Base-by-base conservation (phyloP, 345 rosid species). In the Syzygium aqueum region DNA sequence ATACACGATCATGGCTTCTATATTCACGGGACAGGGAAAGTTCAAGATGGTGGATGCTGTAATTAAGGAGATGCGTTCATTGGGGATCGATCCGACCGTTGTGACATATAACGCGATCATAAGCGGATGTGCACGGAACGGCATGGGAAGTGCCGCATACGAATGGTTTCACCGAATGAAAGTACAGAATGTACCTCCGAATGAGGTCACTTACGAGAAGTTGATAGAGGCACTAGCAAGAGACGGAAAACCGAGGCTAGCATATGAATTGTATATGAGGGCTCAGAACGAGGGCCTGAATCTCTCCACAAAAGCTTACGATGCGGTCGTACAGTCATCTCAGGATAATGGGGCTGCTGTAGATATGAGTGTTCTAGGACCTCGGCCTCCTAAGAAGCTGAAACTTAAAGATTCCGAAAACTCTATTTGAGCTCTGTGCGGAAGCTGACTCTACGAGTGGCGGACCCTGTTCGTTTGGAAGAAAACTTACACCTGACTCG, bases 91-190 rank as follows among this genome's bases (percentile, higher is more conserved):
- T 89, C 97, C 98, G 33, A 96, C 97, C 2, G 97, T 97, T 67
- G 95, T 97, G 88, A 97, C 99, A 52, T 96, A 95, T 88, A 97
- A 97, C 59, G 99, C 99, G 19, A 91, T 96, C 67, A 94, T 97
- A 88, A 97, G 97, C 28, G 92, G 88, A 3, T 97, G 98, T 17
- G 94, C 93, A 14, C 91, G 91, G 65, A 95, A 90, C 13, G 90
- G 89, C 54, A 77, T 89, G 92, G 94, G 97, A 93, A 90, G 95
- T 85, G 93, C 91, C 59, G 98, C 97, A 15, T 97, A 95, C 46
- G 99, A 95, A 86, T 97, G 99, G 99, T 95, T 96, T 91, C 95
- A 95, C 85, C 95, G 96, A 7, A 93, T 97, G 98, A 92, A 90
- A 93, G 90, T 89, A 63, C 93, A 95, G 40, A 91, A 91, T 49